Conservation (phyloP, 148 eudicot genomes). For the Chenopodium album region DNA sequence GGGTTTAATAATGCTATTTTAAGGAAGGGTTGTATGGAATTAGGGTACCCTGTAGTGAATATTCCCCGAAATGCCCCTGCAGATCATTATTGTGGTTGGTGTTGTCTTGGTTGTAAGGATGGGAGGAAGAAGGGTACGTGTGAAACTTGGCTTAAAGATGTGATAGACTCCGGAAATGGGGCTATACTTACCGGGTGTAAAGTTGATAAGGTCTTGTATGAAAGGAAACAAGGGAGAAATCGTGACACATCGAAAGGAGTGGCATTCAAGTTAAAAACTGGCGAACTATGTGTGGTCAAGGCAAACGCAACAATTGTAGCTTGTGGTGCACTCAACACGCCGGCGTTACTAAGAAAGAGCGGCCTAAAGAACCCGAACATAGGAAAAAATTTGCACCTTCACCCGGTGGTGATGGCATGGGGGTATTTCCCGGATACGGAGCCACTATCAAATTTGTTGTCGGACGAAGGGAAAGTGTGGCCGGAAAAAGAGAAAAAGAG, state of each 20-base stretch:
- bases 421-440: conserved; percentile 54
- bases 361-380: conserved; percentile 62
- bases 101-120: conserved; percentile 73
- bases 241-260: conserved; percentile 52
- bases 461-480: conserved; percentile 22
- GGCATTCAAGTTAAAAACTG: conserved; percentile 23
- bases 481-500: conserved; percentile 40
- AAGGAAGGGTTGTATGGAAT: conserved; percentile 61
- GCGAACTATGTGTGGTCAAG: conserved; percentile 39
- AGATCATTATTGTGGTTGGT: conserved; percentile 86
- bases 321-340: conserved; percentile 72
- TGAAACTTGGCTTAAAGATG: conserved; percentile 76
- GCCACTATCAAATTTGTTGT: not conserved
- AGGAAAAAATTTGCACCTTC: conserved; percentile 63
- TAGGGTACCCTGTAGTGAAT: conserved; percentile 52
- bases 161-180: conserved; percentile 65
- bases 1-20: conserved; percentile 61
- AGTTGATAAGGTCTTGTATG: conserved; percentile 36
- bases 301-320: conserved; percentile 55
- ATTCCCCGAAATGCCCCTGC: conserved; percentile 53
- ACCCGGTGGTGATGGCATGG: conserved; percentile 78
- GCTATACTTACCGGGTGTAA: conserved; percentile 47
- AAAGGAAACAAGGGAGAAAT: conserved; percentile 26
- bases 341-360: conserved; percentile 49
- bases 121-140: conserved; percentile 63